These are phyloP conservation scores for Fusarium sp. DNA, from an alignment of 2,329 filamentous ascomycete species.

Conservation along the genomic window DNA sequence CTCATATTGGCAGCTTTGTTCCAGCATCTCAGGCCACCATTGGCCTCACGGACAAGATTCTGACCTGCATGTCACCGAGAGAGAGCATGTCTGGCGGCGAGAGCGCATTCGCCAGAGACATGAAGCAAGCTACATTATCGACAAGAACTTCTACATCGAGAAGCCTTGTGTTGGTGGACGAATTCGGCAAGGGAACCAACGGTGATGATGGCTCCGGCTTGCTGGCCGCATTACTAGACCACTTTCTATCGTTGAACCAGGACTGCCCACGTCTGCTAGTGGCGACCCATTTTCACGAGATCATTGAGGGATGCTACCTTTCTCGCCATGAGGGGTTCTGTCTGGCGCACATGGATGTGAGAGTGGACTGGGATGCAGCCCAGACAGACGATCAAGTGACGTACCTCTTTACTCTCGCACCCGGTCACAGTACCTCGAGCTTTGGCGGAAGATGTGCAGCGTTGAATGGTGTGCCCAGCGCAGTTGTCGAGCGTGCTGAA, in stretches of 20 bases:
- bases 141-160: constrained; percentile 79
- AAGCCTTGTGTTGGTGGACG: constrained; percentile 90
- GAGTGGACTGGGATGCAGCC: constrained; percentile 64
- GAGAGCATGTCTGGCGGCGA: constrained; percentile 71
- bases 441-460: constrained; percentile 89
- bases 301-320: constrained; percentile 75
- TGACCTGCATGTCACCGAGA: constrained; percentile 85
- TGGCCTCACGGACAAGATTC: constrained; percentile 91
- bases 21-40: constrained; percentile 82
- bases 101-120: constrained; percentile 78
- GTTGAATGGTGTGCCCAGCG: constrained; percentile 82
- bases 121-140: constrained; percentile 86
- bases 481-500: constrained; percentile 81
- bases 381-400: constrained; percentile 72
- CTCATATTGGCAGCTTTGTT: constrained; percentile 93
- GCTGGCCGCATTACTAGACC: constrained; percentile 67
- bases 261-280: constrained; percentile 68
- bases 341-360: constrained; percentile 80
- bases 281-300: constrained; percentile 77
- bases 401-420: constrained; percentile 78
- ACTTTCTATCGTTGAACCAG: constrained; percentile 62
- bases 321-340: constrained; percentile 60
- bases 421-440: constrained; percentile 80
- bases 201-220: constrained; percentile 69
- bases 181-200: constrained; percentile 81